Conservation (phyloP, 2,329 filamentous ascomycete species). For the Curvularia spicifera region DNA sequence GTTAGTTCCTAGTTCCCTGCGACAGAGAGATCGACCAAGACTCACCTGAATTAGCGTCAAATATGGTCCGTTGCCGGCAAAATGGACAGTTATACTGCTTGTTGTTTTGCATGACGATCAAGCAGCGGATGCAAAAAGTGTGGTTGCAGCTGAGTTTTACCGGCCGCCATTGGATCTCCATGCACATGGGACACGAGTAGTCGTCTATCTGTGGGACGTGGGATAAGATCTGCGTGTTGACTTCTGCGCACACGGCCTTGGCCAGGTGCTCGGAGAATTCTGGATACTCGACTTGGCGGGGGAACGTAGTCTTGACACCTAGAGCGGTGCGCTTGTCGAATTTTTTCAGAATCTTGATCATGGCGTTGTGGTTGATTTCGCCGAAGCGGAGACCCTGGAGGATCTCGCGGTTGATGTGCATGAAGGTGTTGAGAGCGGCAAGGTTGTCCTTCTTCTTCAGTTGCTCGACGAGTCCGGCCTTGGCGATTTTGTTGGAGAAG, state of each 20-base stretch:
- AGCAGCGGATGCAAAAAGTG: slow-evolving; percentile 82
- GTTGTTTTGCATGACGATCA: slow-evolving; percentile 78
- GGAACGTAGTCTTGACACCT: slow-evolving; percentile 69
- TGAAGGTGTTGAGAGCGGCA: slow-evolving; percentile 70
- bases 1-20: neutral
- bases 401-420: slow-evolving; percentile 75
- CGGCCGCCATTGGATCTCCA: slow-evolving; percentile 78
- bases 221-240: slow-evolving; percentile 73
- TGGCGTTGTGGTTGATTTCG: slow-evolving; percentile 79
- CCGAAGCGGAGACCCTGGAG: slow-evolving; percentile 83
- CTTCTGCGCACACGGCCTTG: slow-evolving; percentile 75
- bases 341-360: slow-evolving; percentile 87
- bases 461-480: slow-evolving; percentile 61
- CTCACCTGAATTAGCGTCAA: slow-evolving; percentile 71
- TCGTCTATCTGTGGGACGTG: slow-evolving; percentile 84
- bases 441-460: slow-evolving; percentile 73
- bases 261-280: slow-evolving; percentile 71
- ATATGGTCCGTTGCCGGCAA: slow-evolving; percentile 74
- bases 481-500: slow-evolving; percentile 73
- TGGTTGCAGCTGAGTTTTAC: slow-evolving; percentile 78
- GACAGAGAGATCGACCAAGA: slow-evolving; percentile 2
- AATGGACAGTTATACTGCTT: slow-evolving; percentile 74
- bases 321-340: slow-evolving; percentile 86
- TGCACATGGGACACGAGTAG: slow-evolving; percentile 82
- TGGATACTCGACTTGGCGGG: slow-evolving; percentile 62